These are phyloP conservation scores for Paracoccidioides lutzii DNA, from an alignment of 2,329 filamentous ascomycete genomes.

Conservation along the genomic window DNA sequence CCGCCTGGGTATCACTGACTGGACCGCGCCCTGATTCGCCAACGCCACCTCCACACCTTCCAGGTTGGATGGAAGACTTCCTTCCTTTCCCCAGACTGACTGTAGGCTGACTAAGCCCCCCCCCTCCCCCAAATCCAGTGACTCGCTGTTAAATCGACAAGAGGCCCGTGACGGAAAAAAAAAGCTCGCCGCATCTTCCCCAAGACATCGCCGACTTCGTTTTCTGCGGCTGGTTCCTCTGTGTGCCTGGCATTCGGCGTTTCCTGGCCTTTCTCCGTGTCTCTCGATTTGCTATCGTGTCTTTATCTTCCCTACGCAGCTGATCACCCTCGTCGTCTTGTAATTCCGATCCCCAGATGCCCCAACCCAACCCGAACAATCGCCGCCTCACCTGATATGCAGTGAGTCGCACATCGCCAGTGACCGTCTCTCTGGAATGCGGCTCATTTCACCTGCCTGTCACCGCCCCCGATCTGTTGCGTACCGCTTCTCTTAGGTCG, in stretches of 20 bases:
- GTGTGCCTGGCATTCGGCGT: background rate
- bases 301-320: background rate
- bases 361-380: background rate
- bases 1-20: too few relatives aligned
- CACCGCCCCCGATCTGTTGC: slow-evolving; percentile 13
- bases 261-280: background rate
- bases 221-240: background rate
- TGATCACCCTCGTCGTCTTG: background rate
- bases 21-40: too few relatives aligned
- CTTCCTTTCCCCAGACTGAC: background rate
- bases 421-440: slow-evolving; percentile 24
- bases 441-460: slow-evolving; percentile 19
- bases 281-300: background rate
- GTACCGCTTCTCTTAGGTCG: slow-evolving; percentile 22
- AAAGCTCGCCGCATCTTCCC: background rate
- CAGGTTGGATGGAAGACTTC: too few relatives aligned
- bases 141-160: background rate
- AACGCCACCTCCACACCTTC: too few relatives aligned
- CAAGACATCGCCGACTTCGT: background rate
- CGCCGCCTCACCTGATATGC: background rate
- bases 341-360: background rate
- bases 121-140: background rate
- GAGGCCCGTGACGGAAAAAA: too few relatives aligned
- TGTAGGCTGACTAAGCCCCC: background rate
- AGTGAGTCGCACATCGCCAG: background rate